phyloP scores from a whole-genome alignment of 2,329 filamentous ascomycete genomes.

The Arthrobotrys pseudoclavata region DNA sequence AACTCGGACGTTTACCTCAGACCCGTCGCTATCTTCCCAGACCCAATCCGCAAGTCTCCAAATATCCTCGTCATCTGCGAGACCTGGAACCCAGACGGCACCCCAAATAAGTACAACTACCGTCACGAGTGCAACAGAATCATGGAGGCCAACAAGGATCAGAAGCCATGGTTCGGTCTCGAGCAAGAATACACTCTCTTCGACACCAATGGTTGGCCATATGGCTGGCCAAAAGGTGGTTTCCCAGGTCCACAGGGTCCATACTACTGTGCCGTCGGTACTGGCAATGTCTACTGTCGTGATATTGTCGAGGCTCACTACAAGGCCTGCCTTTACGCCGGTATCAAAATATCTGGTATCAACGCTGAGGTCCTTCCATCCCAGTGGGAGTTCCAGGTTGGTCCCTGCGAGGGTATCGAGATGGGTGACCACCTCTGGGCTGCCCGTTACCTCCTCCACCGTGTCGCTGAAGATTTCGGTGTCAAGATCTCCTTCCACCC shows the following conservation, averaged over 20 bases:
- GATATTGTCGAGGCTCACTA: conserved; percentile 97
- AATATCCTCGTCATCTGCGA: conserved; percentile 96
- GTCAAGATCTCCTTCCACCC: conserved; percentile 94
- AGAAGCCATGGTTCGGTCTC: conserved; percentile 96
- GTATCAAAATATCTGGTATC: conserved; percentile 95
- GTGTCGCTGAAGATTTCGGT: conserved; percentile 95
- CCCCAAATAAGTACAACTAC: conserved; percentile 98
- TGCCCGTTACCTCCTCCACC: conserved; percentile 87
- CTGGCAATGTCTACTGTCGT: conserved; percentile 96
- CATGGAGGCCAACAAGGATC: conserved; percentile 86
- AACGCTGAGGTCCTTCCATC: conserved; percentile 99
- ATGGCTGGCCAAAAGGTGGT: conserved; percentile 88
- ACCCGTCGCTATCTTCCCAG: conserved; percentile 87
- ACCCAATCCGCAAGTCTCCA: conserved; percentile 88
- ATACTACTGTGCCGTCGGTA: conserved; percentile 98
- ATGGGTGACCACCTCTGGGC: conserved; percentile 98
- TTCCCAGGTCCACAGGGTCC: conserved; percentile 93
- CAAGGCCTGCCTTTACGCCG: conserved; percentile 88
- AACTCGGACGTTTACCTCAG: conserved; percentile 98
- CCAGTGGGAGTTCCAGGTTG: conserved; percentile 98
- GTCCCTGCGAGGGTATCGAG: conserved; percentile 86
- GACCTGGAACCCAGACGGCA: conserved; percentile 93
- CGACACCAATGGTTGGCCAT: conserved; percentile 86
- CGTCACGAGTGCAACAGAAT: conserved; percentile 90
- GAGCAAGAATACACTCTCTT: conserved; percentile 98